A percentile compares a stretch with the other conserved stretches of the same genome.
These are phyloP conservation scores for Pisolithus albus DNA, from an alignment of 768 basidiomycete genomes.

Conservation along the genomic window DNA sequence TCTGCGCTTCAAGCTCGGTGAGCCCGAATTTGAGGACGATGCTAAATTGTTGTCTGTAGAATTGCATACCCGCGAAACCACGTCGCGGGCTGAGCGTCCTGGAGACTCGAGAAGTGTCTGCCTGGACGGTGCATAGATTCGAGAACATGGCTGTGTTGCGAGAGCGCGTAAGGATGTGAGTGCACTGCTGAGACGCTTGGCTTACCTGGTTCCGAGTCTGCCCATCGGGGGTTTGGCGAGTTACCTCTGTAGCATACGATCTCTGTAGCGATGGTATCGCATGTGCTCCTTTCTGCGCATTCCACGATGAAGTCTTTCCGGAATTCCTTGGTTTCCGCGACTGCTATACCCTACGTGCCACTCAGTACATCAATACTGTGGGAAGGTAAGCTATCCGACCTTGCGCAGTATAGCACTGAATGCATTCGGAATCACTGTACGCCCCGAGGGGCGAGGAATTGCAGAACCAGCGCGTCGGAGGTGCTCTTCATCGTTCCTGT, in stretches of 20 bases:
- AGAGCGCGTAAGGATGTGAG: neutral
- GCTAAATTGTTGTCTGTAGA: slow-evolving; percentile 29
- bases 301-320: slow-evolving; percentile 28
- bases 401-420: slow-evolving; percentile 27
- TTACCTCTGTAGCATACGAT: slow-evolving; percentile 25
- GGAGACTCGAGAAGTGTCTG: slow-evolving; percentile 24
- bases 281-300: slow-evolving; percentile 21
- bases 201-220: slow-evolving; percentile 24
- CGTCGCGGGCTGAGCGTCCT: slow-evolving; percentile 25
- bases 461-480: slow-evolving; percentile 20
- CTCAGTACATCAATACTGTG: neutral
- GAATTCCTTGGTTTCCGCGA: slow-evolving; percentile 27
- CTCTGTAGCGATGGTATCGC: slow-evolving; percentile 25
- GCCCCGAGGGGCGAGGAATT: slow-evolving; percentile 27
- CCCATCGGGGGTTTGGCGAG: slow-evolving; percentile 21
- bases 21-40: slow-evolving; percentile 38
- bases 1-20: slow-evolving; percentile 42
- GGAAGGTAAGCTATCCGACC: slow-evolving; percentile 3
- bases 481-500: slow-evolving; percentile 25
- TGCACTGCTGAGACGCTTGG: neutral
- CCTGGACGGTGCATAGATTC: slow-evolving; percentile 16
- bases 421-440: slow-evolving; percentile 26
- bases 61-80: slow-evolving; percentile 24
- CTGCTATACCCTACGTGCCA: slow-evolving; percentile 16
- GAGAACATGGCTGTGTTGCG: slow-evolving; percentile 20